Percentiles rank a stretch among this genome's conserved stretches.
Evolutionary conservation across 257 asterid genomes (phyloP).

Genomic region (Scutellaria galericulata): DNA sequence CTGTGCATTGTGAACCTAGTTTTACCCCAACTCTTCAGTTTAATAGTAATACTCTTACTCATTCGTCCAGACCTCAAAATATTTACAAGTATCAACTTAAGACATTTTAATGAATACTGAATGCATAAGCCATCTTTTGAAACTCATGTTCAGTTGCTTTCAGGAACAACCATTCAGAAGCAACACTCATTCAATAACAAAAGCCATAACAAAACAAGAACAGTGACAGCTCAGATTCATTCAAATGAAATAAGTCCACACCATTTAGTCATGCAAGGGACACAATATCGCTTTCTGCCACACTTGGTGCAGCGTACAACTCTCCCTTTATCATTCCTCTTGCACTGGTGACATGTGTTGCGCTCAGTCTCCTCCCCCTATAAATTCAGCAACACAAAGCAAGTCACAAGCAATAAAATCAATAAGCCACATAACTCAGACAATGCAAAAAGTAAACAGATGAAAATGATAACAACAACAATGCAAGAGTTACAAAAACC

Average conservation of each 20-base stretch:
- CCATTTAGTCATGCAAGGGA: slow-evolving; percentile 79
- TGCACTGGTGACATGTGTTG: slow-evolving; percentile 88
- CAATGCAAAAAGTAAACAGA: background rate
- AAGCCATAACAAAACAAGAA: slow-evolving; percentile 1
- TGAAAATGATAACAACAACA: background rate
- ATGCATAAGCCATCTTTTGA: slow-evolving; percentile 1
- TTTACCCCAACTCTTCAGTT: slow-evolving; percentile 14
- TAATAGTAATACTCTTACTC: background rate
- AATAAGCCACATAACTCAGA: slow-evolving; percentile 8
- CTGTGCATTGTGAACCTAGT: slow-evolving; percentile 16
- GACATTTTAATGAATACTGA: background rate
- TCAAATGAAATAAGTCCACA: slow-evolving; percentile 33
- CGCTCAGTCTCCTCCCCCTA: slow-evolving; percentile 53
- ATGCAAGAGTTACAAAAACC: slow-evolving; percentile 12
- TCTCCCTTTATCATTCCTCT: slow-evolving; percentile 81
- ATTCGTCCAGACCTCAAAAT: slow-evolving; percentile 9
- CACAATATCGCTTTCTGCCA: slow-evolving; percentile 64
- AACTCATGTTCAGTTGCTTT: slow-evolving; percentile 27
- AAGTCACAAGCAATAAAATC: background rate
- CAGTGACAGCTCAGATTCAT: slow-evolving; percentile 16
- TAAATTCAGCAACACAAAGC: slow-evolving; percentile 28
- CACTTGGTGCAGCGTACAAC: slow-evolving; percentile 81
- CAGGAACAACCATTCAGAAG: slow-evolving; percentile 18
- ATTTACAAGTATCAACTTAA: background rate
- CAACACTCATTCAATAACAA: background rate